Evolutionary conservation across 2,329 filamentous ascomycete genomes (phyloP), one percentile per base, ranked within the genome.

Genomic region (Scytalidium lignicola): DNA sequence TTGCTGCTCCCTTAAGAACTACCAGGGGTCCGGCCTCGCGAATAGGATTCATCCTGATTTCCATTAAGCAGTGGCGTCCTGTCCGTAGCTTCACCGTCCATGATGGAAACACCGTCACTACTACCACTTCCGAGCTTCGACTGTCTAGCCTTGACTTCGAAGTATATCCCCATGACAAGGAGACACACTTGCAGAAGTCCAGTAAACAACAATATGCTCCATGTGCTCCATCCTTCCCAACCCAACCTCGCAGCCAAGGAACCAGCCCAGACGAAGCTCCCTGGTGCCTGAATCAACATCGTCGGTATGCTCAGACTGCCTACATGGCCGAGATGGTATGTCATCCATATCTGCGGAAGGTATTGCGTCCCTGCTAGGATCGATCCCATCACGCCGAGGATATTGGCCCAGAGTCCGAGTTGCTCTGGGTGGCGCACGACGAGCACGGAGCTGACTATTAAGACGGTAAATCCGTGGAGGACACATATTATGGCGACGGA

Each of bases 261-360:
- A 12, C 79, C 85, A 0, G 92, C 90, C 70, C 95, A 97, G 6
- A 99, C 72, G 58, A 96, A 85, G 51, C 90, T 90, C 0, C 93
- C 93, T 0, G 93, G 93, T 0, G 92, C 96, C 67, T 99, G 93
- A 28, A 99, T 96, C 65, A 88, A 87, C 91, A 99, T 97, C 86
- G 96, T 97, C 3, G 90, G 86, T 49, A 99, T 93, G 62, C 90
- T 96, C 59, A 99, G 72, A 65, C 90, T 96, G 48, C 90, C 90
- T 2, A 95, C 86, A 60, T 91, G 85, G 64, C 92, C 87, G 50
- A 96, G 74, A 46, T 75, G 79, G 70, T 88, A 95, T 0, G 93
- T 99, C 46, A 88, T 96, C 71, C 84, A 90, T 55, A 99, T 95
- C 70, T 99, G 93, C 0, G 93, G 93, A 15, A 99, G 74, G 68